Evolutionary conservation across 192 early-diverging fungal species (phyloP), one percentile per base, ranked within the genome.

Genomic region (Chytriomyces sp.): DNA sequence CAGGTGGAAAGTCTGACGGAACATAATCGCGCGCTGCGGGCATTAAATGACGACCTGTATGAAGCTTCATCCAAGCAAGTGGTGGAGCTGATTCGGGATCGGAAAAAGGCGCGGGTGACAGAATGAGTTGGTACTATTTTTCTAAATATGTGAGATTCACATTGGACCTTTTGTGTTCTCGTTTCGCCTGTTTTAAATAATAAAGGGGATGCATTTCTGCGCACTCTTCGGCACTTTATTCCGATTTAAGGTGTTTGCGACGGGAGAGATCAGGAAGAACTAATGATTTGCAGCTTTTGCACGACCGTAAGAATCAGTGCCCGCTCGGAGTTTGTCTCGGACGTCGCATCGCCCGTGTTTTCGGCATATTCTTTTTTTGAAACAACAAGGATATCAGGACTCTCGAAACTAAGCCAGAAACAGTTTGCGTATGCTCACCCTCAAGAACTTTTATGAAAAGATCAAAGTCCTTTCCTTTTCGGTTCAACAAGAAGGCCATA

Each of bases 361-460:
- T 65, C 28, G 16, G 76, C 75, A 48, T 81, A 81, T 63, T 81
- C 80, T 81, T 50, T 24, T 53, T 18, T 10, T 20, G 62, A 46
- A 50, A 61, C 69, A 57, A 20, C 16, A 24, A 71, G 23, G 20
- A 18, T 53, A 59, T 13, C 66, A 50, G n/a, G 1, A 4, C 48
- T 23, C n/a, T 57, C 11, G 23, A 28, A 68, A 48, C 2, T 63
- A 26, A 69, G 11, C 9, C 5, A 44, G 75, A 26, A 53, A 28
- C 20, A 3, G 11, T 53, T 49, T 0, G 77, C 60, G 60, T 10
- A 10, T 50, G 1, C 46, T 60, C 75, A 89, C 87, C 84, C 77
- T 84, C 72, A 66, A 89, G 72, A 47, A 84, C 78, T 6, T 46
- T 76, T 53, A 80, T 83, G 43, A 88, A 83, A 44, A 84, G 81